Evolutionary conservation across 1,284 basidiomycete genomes (phyloP).

Genomic region (Cystobasidium slooffiae): DNA sequence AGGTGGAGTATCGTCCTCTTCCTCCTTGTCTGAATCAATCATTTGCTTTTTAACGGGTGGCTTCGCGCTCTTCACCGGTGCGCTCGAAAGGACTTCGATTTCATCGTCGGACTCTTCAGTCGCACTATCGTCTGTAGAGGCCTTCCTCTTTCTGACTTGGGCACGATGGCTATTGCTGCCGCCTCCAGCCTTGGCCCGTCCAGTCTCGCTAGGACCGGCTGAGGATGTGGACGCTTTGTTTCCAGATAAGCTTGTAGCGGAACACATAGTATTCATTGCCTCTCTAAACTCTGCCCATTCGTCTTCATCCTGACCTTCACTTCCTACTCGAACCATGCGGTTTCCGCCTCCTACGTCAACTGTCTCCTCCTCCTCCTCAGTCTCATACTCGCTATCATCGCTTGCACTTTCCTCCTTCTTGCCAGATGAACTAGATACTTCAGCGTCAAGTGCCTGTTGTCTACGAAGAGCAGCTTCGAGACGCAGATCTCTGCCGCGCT

Average conservation of each 20-base stretch:
- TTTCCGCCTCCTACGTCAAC: constrained; percentile 37
- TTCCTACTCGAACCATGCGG: constrained; percentile 25
- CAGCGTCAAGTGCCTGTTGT: not conserved
- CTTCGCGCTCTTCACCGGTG: too few species aligned
- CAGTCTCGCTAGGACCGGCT: not conserved
- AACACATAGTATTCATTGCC: constrained; percentile 13
- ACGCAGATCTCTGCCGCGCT: constrained; percentile 35
- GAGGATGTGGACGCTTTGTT: constrained; percentile 3
- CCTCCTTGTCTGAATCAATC: constrained; percentile 12
- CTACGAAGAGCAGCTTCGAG: constrained; percentile 33
- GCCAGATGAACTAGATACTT: not conserved
- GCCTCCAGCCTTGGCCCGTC: not conserved
- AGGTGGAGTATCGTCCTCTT: constrained; percentile 24
- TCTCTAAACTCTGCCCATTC: constrained; percentile 39
- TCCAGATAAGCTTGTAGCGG: not conserved
- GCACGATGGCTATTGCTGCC: not conserved
- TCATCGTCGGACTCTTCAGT: not conserved
- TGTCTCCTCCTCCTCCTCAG: constrained; percentile 31
- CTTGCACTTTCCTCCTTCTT: constrained; percentile 8
- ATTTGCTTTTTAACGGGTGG: not conserved
- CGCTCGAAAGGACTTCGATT: not conserved
- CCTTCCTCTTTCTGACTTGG: not conserved
- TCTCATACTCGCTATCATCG: constrained; percentile 30
- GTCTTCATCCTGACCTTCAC: constrained; percentile 25
- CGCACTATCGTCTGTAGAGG: not conserved